Evolutionary conservation across 176 grass and related monocot species (phyloP).

Genomic region (Cenchrus americanus): DNA sequence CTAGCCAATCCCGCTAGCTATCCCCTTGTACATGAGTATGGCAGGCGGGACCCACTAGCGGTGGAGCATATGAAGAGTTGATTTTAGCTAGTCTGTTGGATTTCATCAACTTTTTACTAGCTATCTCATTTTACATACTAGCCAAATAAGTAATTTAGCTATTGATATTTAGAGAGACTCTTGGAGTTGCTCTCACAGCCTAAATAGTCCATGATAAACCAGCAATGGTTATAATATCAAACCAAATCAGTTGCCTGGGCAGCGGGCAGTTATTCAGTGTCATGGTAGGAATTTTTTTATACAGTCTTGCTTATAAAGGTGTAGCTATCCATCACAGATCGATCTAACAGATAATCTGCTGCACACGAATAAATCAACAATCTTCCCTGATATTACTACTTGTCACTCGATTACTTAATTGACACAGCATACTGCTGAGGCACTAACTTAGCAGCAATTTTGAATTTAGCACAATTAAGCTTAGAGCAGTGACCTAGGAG

Average conservation of each 20-base stretch:
- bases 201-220: not conserved
- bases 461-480: not conserved
- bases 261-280: not conserved
- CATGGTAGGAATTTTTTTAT: not conserved
- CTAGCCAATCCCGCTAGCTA: too few relatives aligned
- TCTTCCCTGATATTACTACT: not conserved
- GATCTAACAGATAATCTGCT: not conserved
- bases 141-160: too few relatives aligned
- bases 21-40: too few relatives aligned
- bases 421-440: not conserved
- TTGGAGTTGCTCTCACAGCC: too few relatives aligned
- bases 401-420: not conserved
- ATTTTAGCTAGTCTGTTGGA: too few relatives aligned
- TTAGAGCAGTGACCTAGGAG: not conserved
- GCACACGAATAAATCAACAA: not conserved
- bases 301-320: constrained; percentile 1
- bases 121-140: too few relatives aligned
- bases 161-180: too few relatives aligned
- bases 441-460: not conserved
- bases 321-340: not conserved
- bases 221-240: not conserved
- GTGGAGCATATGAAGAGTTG: too few relatives aligned
- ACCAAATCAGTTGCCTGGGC: not conserved
- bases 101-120: too few relatives aligned
- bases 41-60: too few relatives aligned